Base-by-base conservation (phyloP, 2,329 filamentous ascomycete species). In the Volutella citrinella region DNA sequence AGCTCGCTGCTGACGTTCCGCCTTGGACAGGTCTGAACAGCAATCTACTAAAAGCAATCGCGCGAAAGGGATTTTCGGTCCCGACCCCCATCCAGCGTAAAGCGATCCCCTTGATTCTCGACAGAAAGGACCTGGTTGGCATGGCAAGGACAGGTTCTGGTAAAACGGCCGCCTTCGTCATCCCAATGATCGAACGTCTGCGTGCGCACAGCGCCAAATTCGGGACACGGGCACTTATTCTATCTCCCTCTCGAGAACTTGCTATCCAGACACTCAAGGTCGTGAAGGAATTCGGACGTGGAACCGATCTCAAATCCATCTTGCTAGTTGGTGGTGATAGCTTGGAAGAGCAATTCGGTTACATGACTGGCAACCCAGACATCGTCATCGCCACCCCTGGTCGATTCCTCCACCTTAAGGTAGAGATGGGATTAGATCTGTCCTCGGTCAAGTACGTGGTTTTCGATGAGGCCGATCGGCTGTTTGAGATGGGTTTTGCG, bases 121-220 rank as follows among this genome's bases (percentile, higher is more conserved):
- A 94, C 42, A 79, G 84, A 34, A 87, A 89, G 64, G 93, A 98
- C 73, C 87, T 97, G n/a, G 91, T 98, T 16, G 94, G 90, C 48
- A 98, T 98, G 93, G 93, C 93, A 7, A 77, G 94, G 48, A 98
- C 94, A n/a, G 93, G 93, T 59, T 97, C 90, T 14, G 93, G 93
- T 68, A 98, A 98, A 70, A 98, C 94, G 2, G 93, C 90, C 2
- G 93, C 93, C 15, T 98, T 98, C 61, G 89, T 97, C 17, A 94
- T 98, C 46, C 93, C 93, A 26, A 95, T 98, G 91, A 89, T 98
- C 42, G 88, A 98, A 68, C 86, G 84, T 47, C 70, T 98, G 42
- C 94, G 90, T 62, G 76, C 80, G 16, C 94, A 98, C 61, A 95
- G 86, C 56, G 82, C 82, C 19, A 84, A 84, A 53, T 82, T 97